Evolutionary conservation across 176 grass and related monocot genomes (phyloP).

Genomic region (Poa pratensis): DNA sequence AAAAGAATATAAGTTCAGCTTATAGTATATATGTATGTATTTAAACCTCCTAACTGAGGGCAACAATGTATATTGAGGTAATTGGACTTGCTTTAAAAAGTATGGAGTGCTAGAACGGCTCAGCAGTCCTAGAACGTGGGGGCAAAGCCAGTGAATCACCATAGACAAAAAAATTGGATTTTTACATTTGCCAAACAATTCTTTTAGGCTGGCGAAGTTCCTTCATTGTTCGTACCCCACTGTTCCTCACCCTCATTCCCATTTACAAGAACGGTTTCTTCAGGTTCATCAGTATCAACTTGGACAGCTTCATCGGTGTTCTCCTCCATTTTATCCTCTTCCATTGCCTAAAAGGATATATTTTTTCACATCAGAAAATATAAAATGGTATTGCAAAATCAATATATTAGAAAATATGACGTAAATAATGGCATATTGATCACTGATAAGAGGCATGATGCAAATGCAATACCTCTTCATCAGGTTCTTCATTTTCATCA

Average conservation of each 20-base stretch:
- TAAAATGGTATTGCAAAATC: conserved; percentile 1
- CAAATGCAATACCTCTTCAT: conserved; percentile 59
- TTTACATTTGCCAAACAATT: conserved; percentile 51
- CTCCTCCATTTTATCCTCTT: conserved; percentile 57
- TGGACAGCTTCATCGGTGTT: conserved; percentile 69
- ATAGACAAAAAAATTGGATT: conserved; percentile 51
- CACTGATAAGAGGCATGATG: conserved; percentile 23
- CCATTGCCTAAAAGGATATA: conserved; percentile 38
- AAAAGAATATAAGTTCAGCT: not conserved
- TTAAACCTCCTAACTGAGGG: not conserved
- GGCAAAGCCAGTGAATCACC: conserved; percentile 49
- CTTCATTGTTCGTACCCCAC: conserved; percentile 75
- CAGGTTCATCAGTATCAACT: conserved; percentile 67
- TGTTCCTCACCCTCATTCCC: conserved; percentile 93
- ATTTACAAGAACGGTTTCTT: conserved; percentile 78
- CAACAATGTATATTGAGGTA: not conserved
- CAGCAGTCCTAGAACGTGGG: conserved; percentile 21
- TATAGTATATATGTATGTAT: not conserved
- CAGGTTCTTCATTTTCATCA: conserved; percentile 71
- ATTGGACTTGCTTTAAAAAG: not conserved
- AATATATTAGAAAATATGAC: conserved; percentile 7
- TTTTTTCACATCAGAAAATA: conserved; percentile 3
- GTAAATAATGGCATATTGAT: conserved; percentile 25
- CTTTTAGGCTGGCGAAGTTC: conserved; percentile 57
- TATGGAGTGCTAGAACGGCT: conserved; percentile 1